Base-by-base conservation (phyloP, 169 alveolate species). In the Perkinsus chesapeaki region DNA sequence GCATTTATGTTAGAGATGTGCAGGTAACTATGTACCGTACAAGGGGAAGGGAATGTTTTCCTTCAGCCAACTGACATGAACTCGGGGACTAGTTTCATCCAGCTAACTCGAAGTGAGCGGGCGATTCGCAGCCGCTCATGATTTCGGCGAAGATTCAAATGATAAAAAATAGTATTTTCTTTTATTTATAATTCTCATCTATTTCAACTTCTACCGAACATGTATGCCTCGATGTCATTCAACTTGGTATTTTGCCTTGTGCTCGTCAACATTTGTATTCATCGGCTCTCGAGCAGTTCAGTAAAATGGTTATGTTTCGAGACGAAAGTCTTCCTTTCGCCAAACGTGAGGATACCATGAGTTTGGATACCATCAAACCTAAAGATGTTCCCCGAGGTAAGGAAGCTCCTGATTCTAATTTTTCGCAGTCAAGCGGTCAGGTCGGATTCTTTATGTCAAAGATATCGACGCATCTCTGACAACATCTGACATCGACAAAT, bases 361-460 rank as follows among this genome's bases (percentile, higher is more conserved):
- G 20, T 47, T 47, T 91, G 36, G 92, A 91, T 60, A 91, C 92
- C 27, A 91, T 91, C 10, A 39, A 91, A 5, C 92, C 92, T 10
- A 91, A 91, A 23, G 92, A 91, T 47, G 92, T 91, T 20, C 92
- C 92, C 38, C 92, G 39, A 5, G 92, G 92, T 27, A 27, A 39
- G n/a, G n/a, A n/a, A n/a, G n/a, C 31, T 20, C 39, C 48, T 43
- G 60, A 16, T 16, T 43, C 5, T 43, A 16, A 5, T 16, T 43
- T 43, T 16, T 43, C 23, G 60, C 60, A 43, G 23, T 43, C 23
- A 43, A 43, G 60, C 23, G 5, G 16, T 43, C 60, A 43, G 60
- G 60, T 43, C 5, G 60, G 16, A 43, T 43, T 16, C 60, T 43
- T 43, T 43, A 43, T 43, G 60, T 43, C 23, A 43, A 43, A 16